phyloP scores from a whole-genome alignment of 306 rosid species.

The Quercus variabilis region DNA sequence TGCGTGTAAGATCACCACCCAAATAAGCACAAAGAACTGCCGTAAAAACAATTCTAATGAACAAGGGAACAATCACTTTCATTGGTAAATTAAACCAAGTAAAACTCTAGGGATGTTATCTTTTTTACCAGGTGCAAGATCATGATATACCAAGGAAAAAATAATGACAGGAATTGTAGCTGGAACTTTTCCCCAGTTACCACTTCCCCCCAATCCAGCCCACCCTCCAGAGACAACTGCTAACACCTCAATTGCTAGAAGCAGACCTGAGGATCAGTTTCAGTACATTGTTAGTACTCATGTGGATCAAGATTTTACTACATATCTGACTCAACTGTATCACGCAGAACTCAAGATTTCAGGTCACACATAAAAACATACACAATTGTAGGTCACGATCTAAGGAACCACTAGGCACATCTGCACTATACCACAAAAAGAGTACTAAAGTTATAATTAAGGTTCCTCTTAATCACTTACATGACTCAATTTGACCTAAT shows the following conservation, averaged over 20 bases:
- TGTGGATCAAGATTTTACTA: neutral
- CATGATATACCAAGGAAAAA: constrained; percentile 71
- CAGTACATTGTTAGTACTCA: neutral
- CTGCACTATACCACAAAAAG: no score
- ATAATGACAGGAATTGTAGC: constrained; percentile 56
- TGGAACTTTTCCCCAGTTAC: constrained; percentile 59
- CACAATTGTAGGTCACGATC: neutral
- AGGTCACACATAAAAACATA: neutral
- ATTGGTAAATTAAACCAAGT: neutral
- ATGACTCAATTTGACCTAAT: no score
- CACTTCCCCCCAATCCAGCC: constrained; percentile 45
- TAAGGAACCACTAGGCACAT: no score
- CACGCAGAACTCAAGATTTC: neutral
- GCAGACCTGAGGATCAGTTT: constrained; percentile 45
- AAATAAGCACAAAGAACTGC: constrained; percentile 81
- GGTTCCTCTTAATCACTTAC: no score
- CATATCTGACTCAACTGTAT: neutral
- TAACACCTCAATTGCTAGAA: constrained; percentile 55
- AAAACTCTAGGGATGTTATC: neutral
- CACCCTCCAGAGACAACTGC: constrained; percentile 53
- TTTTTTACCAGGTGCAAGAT: constrained; percentile 56
- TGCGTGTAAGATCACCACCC: constrained; percentile 60
- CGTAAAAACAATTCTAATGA: neutral
- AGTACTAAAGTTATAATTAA: no score
- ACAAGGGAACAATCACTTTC: neutral